These are phyloP conservation scores for Alternaria triticina DNA, from an alignment of 2,329 filamentous ascomycete species.

Conservation along the genomic window DNA sequence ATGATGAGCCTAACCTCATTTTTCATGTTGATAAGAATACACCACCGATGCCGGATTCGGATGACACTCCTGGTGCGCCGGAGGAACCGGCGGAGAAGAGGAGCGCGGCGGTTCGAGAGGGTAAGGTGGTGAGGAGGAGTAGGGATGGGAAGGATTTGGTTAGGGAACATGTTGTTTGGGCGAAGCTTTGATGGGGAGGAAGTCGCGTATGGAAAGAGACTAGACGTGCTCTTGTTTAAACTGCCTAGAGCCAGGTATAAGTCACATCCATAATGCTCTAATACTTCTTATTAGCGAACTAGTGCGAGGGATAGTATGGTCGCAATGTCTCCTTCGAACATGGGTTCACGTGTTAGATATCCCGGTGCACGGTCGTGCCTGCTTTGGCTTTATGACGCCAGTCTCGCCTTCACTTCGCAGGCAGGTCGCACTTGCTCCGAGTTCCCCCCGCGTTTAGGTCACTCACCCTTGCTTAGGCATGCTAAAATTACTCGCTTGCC, in stretches of 20 bases:
- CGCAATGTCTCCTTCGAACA: no score
- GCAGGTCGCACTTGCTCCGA: neutral
- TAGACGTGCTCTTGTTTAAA: no score
- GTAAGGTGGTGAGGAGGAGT: neutral
- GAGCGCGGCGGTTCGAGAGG: neutral
- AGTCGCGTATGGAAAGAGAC: neutral
- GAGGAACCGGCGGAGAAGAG: neutral
- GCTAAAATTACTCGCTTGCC: neutral
- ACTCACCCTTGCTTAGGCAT: neutral
- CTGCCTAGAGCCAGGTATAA: no score
- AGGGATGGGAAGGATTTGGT: neutral
- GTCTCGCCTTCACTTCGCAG: neutral
- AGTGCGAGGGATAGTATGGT: no score
- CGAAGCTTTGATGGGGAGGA: neutral
- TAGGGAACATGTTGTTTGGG: neutral
- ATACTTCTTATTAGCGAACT: no score
- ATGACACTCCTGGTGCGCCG: neutral
- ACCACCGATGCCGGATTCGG: neutral
- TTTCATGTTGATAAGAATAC: constrained; percentile 10
- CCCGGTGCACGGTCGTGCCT: neutral
- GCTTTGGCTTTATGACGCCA: neutral
- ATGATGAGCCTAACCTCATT: constrained; percentile 1
- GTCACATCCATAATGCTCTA: no score
- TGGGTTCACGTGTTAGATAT: neutral
- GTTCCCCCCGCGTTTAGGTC: neutral